Percentiles rank a stretch among this genome's conserved stretches.
Conservation (phyloP, 163 green algal genomes). For the Smithsoniella earleae region DNA sequence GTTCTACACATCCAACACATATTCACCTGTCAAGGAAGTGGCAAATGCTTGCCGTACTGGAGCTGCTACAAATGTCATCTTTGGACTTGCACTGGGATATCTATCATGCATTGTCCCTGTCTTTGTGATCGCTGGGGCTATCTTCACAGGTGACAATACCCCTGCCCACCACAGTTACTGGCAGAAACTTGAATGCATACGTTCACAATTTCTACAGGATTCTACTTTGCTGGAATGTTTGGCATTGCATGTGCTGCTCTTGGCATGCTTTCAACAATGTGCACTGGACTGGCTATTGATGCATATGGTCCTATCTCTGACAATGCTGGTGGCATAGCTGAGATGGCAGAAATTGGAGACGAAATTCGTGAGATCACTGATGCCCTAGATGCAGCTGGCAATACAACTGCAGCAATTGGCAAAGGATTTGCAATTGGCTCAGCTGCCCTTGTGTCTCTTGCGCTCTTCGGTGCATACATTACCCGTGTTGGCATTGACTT, state of each 20-base stretch:
- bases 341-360: slow-evolving; percentile 97
- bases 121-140: slow-evolving; percentile 80
- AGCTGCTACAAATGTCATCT: slow-evolving; percentile 98
- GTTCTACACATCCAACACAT: slow-evolving; percentile 97
- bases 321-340: slow-evolving; percentile 97
- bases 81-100: slow-evolving; percentile 96
- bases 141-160: slow-evolving; percentile 74
- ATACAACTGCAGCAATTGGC: slow-evolving; percentile 98
- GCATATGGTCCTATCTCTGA: slow-evolving; percentile 97
- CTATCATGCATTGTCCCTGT: slow-evolving; percentile 93
- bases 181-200: no score
- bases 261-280: slow-evolving; percentile 93
- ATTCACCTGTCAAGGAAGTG: slow-evolving; percentile 82
- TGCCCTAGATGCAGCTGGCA: slow-evolving; percentile 84
- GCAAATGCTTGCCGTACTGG: slow-evolving; percentile 91
- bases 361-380: slow-evolving; percentile 96
- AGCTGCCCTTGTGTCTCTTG: slow-evolving; percentile 92
- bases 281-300: slow-evolving; percentile 80
- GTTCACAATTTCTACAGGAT: no score
- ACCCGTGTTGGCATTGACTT: slow-evolving; percentile 77
- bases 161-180: no score
- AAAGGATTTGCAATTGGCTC: slow-evolving; percentile 99
- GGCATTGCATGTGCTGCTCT: slow-evolving; percentile 93
- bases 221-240: slow-evolving; percentile 77
- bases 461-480: slow-evolving; percentile 94